Conservation (phyloP, 495 filamentous ascomycete species). For the Penicillium egyptiacum region DNA sequence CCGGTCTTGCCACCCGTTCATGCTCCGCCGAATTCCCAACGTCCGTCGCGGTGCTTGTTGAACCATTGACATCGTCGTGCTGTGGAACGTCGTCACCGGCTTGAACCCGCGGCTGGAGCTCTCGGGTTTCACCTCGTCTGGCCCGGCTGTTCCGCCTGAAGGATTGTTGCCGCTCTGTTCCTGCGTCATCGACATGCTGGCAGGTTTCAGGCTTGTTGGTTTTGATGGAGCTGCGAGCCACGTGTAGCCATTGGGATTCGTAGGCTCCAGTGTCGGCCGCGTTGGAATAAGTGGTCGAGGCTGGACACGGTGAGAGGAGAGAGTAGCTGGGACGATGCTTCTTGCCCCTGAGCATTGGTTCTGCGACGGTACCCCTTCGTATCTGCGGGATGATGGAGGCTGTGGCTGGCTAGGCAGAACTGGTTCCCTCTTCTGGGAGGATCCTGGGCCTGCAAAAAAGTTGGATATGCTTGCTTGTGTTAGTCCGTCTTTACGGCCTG, state of each 20-base stretch:
- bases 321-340: slow-evolving; percentile 24
- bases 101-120: slow-evolving; percentile 26
- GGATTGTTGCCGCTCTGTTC: slow-evolving; percentile 13
- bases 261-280: slow-evolving; percentile 39
- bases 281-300: slow-evolving; percentile 37
- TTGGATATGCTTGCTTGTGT: slow-evolving; percentile 43
- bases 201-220: slow-evolving; percentile 25
- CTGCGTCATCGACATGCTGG: slow-evolving; percentile 19
- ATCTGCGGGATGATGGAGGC: slow-evolving; percentile 14
- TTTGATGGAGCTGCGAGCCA: slow-evolving; percentile 38
- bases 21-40: slow-evolving; percentile 57
- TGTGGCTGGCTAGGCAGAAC: slow-evolving; percentile 16
- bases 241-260: slow-evolving; percentile 42
- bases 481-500: slow-evolving; percentile 27
- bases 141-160: slow-evolving; percentile 14
- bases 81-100: slow-evolving; percentile 51
- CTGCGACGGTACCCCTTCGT: slow-evolving; percentile 14
- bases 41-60: slow-evolving; percentile 45
- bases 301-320: slow-evolving; percentile 41
- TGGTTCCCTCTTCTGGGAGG: slow-evolving; percentile 20
- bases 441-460: slow-evolving; percentile 37
- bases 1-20: slow-evolving; percentile 56
- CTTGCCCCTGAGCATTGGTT: slow-evolving; percentile 7
- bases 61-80: slow-evolving; percentile 51
- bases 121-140: slow-evolving; percentile 28